Percentiles rank a stretch among this genome's conserved stretches.
Evolutionary conservation across 177 flowering plant genomes (phyloP).

Genomic region (Telopea speciosissima): DNA sequence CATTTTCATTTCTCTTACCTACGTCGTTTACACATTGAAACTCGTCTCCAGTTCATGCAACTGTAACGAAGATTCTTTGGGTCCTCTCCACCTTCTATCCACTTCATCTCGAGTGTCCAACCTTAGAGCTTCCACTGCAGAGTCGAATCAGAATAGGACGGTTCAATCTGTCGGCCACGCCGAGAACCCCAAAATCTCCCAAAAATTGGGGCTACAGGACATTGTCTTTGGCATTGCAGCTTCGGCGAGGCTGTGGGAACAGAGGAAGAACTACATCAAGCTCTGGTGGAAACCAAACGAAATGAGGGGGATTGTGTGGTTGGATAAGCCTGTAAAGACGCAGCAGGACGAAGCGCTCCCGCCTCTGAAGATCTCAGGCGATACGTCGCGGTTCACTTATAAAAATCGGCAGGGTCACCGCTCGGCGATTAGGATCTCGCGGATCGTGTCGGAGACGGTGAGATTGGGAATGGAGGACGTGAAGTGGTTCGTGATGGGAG

Average conservation of each 20-base stretch:
- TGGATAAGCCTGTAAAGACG: conserved; percentile 33
- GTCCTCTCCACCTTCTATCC: neutral
- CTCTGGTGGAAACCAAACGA: conserved; percentile 52
- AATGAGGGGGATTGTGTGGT: conserved; percentile 60
- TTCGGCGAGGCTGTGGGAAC: conserved; percentile 50
- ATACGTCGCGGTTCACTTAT: conserved; percentile 47
- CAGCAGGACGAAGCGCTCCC: conserved; percentile 32
- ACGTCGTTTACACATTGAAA: conserved; percentile 55
- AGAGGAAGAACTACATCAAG: conserved; percentile 51
- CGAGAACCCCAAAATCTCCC: neutral
- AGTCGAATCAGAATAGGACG: neutral
- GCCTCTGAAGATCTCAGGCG: conserved; percentile 37
- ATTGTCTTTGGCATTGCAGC: conserved; percentile 69
- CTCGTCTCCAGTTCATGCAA: conserved; percentile 32
- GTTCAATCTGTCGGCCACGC: neutral
- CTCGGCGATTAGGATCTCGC: conserved; percentile 56
- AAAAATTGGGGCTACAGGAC: conserved; percentile 38
- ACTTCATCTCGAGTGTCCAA: neutral
- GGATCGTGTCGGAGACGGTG: conserved; percentile 59
- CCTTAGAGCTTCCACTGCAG: neutral
- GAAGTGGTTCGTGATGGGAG: conserved; percentile 79
- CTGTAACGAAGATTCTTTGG: neutral
- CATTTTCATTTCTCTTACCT: conserved; percentile 48
- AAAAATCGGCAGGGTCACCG: conserved; percentile 38
- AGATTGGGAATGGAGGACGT: conserved; percentile 44